These are phyloP conservation scores for Brassica juncea DNA, from an alignment of 345 rosid species.

Conservation along the genomic window DNA sequence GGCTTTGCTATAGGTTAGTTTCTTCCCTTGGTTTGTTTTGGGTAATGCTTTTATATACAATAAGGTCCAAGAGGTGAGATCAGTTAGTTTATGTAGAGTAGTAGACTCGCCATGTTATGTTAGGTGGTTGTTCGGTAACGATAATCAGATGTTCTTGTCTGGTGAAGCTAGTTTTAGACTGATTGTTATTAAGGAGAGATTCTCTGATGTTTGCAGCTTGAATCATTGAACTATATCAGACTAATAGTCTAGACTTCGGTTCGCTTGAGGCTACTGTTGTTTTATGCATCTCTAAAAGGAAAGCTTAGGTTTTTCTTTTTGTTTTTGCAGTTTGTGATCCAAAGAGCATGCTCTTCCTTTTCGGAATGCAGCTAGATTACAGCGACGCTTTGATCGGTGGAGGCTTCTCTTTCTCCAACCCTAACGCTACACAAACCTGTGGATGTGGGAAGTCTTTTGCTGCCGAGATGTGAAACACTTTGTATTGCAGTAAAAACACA, in stretches of 20 bases:
- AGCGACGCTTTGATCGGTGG: slow-evolving; percentile 96
- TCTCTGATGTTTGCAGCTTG: neutral
- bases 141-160: too few species aligned
- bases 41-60: neutral
- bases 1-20: slow-evolving; percentile 78
- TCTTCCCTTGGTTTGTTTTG: slow-evolving; percentile 12
- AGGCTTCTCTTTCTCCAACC: slow-evolving; percentile 93
- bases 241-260: neutral
- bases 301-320: neutral
- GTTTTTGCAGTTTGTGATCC: slow-evolving; percentile 91
- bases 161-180: neutral
- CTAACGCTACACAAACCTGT: slow-evolving; percentile 87
- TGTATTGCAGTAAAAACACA: slow-evolving; percentile 3
- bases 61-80: neutral
- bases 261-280: neutral
- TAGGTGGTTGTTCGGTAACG: too few species aligned
- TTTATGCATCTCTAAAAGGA: neutral
- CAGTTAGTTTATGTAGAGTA: slow-evolving; percentile 1
- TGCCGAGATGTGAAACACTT: slow-evolving; percentile 56
- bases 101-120: neutral
- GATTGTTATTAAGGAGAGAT: neutral
- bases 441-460: slow-evolving; percentile 77
- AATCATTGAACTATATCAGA: neutral
- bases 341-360: slow-evolving; percentile 91
- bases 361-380: slow-evolving; percentile 96